Conservation (phyloP, 345 rosid genomes). For the Eucalyptus leucophloia region DNA sequence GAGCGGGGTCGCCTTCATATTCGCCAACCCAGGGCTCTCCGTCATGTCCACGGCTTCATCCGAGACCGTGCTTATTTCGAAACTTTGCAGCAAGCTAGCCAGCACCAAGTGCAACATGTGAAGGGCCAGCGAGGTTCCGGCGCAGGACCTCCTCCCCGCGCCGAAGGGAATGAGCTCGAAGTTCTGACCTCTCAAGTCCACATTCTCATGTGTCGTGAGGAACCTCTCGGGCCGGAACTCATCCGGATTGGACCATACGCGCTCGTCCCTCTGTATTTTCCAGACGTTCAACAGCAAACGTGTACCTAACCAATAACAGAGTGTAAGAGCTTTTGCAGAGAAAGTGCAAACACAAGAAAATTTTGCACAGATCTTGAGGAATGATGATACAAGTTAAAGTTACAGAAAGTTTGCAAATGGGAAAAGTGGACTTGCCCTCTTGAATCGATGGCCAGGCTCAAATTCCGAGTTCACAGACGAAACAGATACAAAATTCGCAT, state of each 20-base stretch:
- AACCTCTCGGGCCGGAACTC: constrained; percentile 21
- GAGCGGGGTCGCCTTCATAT: constrained; percentile 24
- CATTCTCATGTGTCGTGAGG: neutral
- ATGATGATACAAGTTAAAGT: neutral
- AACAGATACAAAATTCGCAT: neutral
- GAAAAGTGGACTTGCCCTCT: neutral
- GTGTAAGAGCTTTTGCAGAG: neutral
- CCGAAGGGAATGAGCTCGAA: constrained; percentile 27
- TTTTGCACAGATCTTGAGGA: neutral
- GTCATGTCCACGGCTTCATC: constrained; percentile 17
- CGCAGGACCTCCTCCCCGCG: constrained; percentile 11
- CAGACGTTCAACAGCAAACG: constrained; percentile 6
- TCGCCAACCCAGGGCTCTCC: constrained; percentile 3
- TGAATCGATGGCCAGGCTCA: neutral
- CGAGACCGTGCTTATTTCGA: constrained; percentile 10
- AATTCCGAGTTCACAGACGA: neutral
- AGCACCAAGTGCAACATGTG: constrained; percentile 8
- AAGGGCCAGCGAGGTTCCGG: constrained; percentile 10
- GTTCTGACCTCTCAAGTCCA: constrained; percentile 12
- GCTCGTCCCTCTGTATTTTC: constrained; percentile 12
- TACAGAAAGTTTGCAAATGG: neutral
- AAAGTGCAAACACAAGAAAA: neutral
- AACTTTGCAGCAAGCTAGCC: constrained; percentile 25
- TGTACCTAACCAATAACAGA: constrained; percentile 3
- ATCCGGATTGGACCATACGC: constrained; percentile 4